Evolutionary conservation across 2,329 filamentous ascomycete species (phyloP).

Genomic region (Raffaelea deltoideospora): DNA sequence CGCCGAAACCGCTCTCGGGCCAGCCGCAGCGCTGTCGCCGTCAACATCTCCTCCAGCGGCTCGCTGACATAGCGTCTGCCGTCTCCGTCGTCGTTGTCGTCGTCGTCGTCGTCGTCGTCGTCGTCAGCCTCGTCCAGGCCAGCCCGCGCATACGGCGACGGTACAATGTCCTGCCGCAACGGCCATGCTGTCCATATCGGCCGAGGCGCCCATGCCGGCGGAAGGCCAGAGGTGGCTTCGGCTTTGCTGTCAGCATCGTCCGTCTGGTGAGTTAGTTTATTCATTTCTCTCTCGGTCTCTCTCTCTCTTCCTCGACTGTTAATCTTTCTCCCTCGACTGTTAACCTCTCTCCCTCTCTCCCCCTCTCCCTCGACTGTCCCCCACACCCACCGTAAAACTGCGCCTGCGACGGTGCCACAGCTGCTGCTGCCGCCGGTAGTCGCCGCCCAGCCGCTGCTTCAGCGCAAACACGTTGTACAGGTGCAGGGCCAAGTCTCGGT

Average conservation of each 20-base stretch:
- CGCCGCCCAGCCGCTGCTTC: conserved; percentile 30
- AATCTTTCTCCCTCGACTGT: conserved; percentile 20
- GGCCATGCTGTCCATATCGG: conserved; percentile 79
- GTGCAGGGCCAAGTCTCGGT: conserved; percentile 57
- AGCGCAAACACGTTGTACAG: conserved; percentile 65
- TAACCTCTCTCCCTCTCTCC: conserved; percentile 7
- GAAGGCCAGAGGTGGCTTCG: no score
- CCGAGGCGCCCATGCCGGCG: conserved; percentile 41
- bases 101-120: conserved; percentile 16
- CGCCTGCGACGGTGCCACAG: not conserved
- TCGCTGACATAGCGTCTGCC: conserved; percentile 21
- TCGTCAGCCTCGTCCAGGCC: not conserved
- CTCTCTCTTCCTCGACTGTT: conserved; percentile 16
- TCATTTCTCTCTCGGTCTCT: conserved; percentile 8
- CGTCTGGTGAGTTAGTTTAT: no score
- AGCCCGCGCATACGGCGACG: conserved; percentile 15
- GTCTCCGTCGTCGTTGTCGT: conserved; percentile 9
- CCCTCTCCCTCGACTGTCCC: not conserved
- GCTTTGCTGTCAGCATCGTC: conserved; percentile 14
- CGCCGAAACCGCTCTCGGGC: conserved; percentile 49
- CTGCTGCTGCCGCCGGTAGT: no score
- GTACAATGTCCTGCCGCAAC: conserved; percentile 45
- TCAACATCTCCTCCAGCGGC: conserved; percentile 51
- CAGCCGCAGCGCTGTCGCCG: conserved; percentile 47
- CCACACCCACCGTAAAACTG: not conserved